phyloP scores from a whole-genome alignment of 306 rosid genomes.

The Trifolium dubium region DNA sequence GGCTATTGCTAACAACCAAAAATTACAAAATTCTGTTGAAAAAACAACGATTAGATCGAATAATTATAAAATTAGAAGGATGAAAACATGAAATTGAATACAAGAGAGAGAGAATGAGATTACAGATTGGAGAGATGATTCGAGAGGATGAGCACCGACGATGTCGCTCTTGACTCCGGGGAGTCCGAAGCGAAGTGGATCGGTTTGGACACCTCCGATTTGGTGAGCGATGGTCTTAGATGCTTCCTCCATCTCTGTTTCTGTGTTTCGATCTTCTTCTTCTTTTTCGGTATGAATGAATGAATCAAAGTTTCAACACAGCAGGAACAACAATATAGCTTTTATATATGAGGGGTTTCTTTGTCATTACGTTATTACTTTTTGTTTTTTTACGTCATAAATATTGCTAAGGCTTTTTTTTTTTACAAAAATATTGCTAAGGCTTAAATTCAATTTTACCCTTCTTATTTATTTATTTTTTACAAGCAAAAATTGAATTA shows the following conservation, averaged over 20 bases:
- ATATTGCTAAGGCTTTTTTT: no score
- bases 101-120: constrained; percentile 12
- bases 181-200: constrained; percentile 87
- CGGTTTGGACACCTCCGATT: constrained; percentile 91
- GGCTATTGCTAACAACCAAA: not conserved
- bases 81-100: constrained; percentile 2
- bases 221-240: constrained; percentile 75
- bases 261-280: constrained; percentile 19
- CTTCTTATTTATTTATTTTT: no score
- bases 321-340: not conserved
- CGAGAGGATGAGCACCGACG: constrained; percentile 84
- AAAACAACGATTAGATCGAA: not conserved
- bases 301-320: not conserved
- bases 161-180: constrained; percentile 86
- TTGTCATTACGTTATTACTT: not conserved
- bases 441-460: no score
- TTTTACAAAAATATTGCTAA: no score
- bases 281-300: not conserved
- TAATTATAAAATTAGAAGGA: not conserved
- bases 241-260: constrained; percentile 59
- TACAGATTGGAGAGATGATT: constrained; percentile 77
- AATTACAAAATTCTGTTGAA: not conserved
- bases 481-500: no score
- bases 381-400: no score
- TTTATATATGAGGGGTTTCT: constrained; percentile 4